Evolutionary conservation across 2,329 filamentous ascomycete species (phyloP).

Genomic region (Plectosphaerella plurivora): DNA sequence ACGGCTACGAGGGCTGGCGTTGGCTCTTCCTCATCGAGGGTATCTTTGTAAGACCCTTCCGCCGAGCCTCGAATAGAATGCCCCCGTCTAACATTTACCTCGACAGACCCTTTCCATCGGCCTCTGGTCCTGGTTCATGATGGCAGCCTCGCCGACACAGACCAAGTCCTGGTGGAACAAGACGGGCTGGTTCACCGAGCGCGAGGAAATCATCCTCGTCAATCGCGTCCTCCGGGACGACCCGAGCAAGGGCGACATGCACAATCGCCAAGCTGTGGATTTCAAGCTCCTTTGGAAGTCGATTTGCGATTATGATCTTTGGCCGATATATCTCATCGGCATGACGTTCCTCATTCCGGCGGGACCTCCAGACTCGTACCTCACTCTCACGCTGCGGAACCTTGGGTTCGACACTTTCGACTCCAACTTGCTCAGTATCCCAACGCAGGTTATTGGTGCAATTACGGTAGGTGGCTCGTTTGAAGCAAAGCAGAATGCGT

Average conservation of each 20-base stretch:
- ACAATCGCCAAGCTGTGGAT: conserved; percentile 48
- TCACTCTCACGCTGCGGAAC: conserved; percentile 44
- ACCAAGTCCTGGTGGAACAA: conserved; percentile 52
- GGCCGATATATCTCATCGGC: conserved; percentile 45
- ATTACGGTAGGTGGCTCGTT: not conserved
- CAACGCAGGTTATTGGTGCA: conserved; percentile 21
- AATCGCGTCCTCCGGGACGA: conserved; percentile 41
- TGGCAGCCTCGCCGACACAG: conserved; percentile 53
- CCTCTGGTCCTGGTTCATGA: conserved; percentile 38
- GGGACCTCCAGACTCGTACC: conserved; percentile 26
- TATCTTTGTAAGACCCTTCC: conserved; percentile 11
- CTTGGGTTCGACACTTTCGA: conserved; percentile 47
- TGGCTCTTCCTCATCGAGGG: conserved; percentile 45
- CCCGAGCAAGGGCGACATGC: conserved; percentile 38
- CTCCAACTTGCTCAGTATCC: conserved; percentile 48
- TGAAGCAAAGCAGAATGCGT: not conserved
- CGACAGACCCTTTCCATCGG: conserved; percentile 17
- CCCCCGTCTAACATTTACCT: too few relatives aligned
- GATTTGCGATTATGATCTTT: conserved; percentile 49
- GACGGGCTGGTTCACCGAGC: conserved; percentile 52
- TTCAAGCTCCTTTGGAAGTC: conserved; percentile 38
- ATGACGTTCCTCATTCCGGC: conserved; percentile 19
- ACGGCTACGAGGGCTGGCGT: conserved; percentile 51
- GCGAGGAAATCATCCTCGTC: conserved; percentile 59
- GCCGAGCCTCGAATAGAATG: conserved; percentile 11